Base-by-base conservation (phyloP, 2,329 filamentous ascomycete species). In the Aspergillus clavatus region DNA sequence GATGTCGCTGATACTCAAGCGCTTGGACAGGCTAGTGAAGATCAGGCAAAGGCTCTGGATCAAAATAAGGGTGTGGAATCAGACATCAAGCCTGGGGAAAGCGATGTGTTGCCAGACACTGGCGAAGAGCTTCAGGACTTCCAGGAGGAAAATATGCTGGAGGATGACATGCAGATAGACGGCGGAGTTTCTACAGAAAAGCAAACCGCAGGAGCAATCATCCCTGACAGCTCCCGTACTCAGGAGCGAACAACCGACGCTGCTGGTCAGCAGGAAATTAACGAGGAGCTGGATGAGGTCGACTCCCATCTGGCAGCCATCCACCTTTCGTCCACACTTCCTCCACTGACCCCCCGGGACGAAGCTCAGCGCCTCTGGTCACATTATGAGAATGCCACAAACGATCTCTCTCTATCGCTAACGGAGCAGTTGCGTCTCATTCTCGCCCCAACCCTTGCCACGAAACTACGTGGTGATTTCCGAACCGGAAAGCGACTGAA, bases 401-500 rank as follows among this genome's bases (percentile, higher is more conserved):
- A 93, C 53, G 79, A 86, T 38, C 84, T 96, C 45, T 94, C 93
- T 0, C 80, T 95, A 45, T 84, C 89, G 1, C 77, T 99, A 11
- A 95, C 91, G 1, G 93, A 95, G 53, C 93, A 97, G 62, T 83
- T 99, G 14, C 89, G 93, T 21, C 82, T 99, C 11, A 97, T 99
- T 59, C 83, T 99, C 29, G 88, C 88, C 0, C 93, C 94, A 0
- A 97, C 91, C 0, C 84, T 95, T 42, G 90, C 91, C 1, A 97
- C 93, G 28, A 98, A 97, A 63, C 86, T 98, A 51, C 90, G 91
- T 2, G 93, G 93, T 35, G 89, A 95, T 56, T 97, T 95, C 79
- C 87, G 93, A 56, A 98, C 93, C 0, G 93, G 93, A 52, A 98
- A 99, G 68, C 86, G 93, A 0, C 87, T 99, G 58, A 98, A 97